phyloP scores from a whole-genome alignment of 805 yeast species.

The Ogataea glucozyma region DNA sequence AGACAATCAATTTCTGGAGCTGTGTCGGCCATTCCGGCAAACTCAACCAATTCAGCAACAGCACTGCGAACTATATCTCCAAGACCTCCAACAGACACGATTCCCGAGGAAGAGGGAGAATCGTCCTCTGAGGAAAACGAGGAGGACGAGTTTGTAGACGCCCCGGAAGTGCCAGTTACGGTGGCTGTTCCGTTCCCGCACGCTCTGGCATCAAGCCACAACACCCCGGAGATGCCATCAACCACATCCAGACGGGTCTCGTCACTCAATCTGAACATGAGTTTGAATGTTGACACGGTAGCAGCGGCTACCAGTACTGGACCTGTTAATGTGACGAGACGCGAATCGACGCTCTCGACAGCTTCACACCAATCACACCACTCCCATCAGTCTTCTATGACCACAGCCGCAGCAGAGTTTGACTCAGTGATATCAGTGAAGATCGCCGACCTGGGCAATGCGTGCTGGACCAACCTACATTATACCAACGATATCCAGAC shows the following conservation, averaged over 20 bases:
- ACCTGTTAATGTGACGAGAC: too few species aligned
- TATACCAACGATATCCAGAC: slow-evolving; percentile 71
- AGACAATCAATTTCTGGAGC: not conserved
- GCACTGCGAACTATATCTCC: slow-evolving; percentile 11
- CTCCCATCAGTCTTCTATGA: slow-evolving; percentile 14
- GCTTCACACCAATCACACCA: slow-evolving; percentile 17
- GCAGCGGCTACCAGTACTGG: not conserved
- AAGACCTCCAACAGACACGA: slow-evolving; percentile 13
- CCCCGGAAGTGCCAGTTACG: slow-evolving; percentile 21
- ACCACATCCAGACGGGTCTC: slow-evolving; percentile 18
- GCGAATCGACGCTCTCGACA: slow-evolving; percentile 18
- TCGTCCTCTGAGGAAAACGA: slow-evolving; percentile 17
- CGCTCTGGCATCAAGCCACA: slow-evolving; percentile 7
- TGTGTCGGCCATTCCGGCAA: not conserved
- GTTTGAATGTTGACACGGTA: slow-evolving; percentile 4
- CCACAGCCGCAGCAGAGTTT: slow-evolving; percentile 22
- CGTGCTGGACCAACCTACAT: slow-evolving; percentile 63
- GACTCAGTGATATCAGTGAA: slow-evolving; percentile 46
- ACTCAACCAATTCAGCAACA: too few species aligned
- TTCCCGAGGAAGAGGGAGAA: slow-evolving; percentile 21
- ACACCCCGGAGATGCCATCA: slow-evolving; percentile 3
- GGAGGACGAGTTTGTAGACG: slow-evolving; percentile 32
- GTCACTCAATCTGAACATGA: slow-evolving; percentile 12
- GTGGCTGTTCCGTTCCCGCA: slow-evolving; percentile 18
- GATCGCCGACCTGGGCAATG: slow-evolving; percentile 71